Percentiles rank a stretch among this genome's conserved stretches.
These are phyloP conservation scores for Scutellaria baicalensis DNA, from an alignment of 257 asterid species.

Conservation along the genomic window DNA sequence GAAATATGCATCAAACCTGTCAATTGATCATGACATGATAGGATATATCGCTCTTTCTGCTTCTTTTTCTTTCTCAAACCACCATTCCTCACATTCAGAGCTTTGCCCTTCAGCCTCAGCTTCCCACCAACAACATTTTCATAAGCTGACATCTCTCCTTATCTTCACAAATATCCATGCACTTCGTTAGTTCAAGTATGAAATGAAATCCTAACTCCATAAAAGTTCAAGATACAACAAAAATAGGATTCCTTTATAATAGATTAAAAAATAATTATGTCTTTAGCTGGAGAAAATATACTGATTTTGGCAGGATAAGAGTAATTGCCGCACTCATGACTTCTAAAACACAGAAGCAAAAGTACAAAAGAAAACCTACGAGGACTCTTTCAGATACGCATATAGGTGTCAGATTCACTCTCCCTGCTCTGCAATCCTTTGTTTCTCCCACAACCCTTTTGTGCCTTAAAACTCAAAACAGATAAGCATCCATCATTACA, in stretches of 20 bases:
- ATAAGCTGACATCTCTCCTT: slow-evolving; percentile 40
- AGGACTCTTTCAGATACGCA: background rate
- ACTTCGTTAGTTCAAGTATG: background rate
- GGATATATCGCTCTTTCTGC: slow-evolving; percentile 16
- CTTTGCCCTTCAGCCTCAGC: slow-evolving; percentile 42
- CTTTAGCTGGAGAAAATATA: background rate
- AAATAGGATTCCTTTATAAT: background rate
- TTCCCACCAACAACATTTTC: slow-evolving; percentile 34
- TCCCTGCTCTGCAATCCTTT: background rate
- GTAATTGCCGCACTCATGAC: background rate
- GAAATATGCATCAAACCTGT: slow-evolving; percentile 20
- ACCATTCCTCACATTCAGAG: slow-evolving; percentile 32
- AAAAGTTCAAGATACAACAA: background rate
- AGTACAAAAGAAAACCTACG: background rate
- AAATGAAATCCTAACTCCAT: background rate
- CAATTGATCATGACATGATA: slow-evolving; percentile 4
- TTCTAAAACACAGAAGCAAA: background rate
- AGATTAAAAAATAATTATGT: background rate
- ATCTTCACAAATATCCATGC: background rate
- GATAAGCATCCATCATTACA: background rate
- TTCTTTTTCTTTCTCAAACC: slow-evolving; percentile 30
- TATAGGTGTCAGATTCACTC: background rate
- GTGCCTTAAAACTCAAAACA: background rate
- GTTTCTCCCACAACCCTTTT: background rate
- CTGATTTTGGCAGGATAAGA: background rate